These are phyloP conservation scores for Russula sp. DNA, from an alignment of 768 basidiomycete species.

Conservation along the genomic window DNA sequence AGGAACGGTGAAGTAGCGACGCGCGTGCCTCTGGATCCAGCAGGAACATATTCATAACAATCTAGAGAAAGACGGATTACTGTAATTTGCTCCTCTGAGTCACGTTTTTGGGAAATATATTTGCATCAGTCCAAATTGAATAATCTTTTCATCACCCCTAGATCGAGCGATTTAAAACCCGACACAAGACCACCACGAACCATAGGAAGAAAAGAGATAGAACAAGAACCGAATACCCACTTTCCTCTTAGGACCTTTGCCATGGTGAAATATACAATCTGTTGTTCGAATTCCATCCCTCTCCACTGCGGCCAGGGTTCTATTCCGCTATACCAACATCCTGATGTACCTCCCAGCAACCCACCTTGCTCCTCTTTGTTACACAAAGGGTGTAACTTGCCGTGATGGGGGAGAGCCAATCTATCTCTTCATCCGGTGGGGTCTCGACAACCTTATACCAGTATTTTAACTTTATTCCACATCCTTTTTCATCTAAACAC, in stretches of 20 bases:
- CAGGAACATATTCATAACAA: conserved; percentile 73
- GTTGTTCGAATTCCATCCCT: conserved; percentile 69
- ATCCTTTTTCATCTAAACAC: conserved; percentile 12
- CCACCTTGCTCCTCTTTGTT: conserved; percentile 70
- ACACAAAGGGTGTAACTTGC: conserved; percentile 72
- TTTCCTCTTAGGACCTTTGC: conserved; percentile 37
- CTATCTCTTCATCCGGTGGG: conserved; percentile 65
- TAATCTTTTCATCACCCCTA: conserved; percentile 51
- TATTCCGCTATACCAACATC: conserved; percentile 64
- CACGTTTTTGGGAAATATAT: conserved; percentile 47
- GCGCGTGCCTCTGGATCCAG: conserved; percentile 63
- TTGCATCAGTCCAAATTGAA: conserved; percentile 71
- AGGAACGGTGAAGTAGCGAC: conserved; percentile 74
- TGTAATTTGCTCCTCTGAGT: conserved; percentile 4
- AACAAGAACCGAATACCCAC: conserved; percentile 13
- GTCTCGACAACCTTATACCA: conserved; percentile 72
- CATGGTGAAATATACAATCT: conserved; percentile 73
- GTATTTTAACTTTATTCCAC: conserved; percentile 36
- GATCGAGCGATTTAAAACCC: not conserved
- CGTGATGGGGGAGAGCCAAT: conserved; percentile 76
- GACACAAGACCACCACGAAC: not conserved
- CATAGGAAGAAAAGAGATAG: not conserved
- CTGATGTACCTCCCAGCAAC: conserved; percentile 71
- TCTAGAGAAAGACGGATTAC: conserved; percentile 56
- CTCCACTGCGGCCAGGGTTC: conserved; percentile 58